Evolutionary conservation across 2,329 filamentous ascomycete genomes (phyloP).

Genomic region (Cytospora chrysosperma): DNA sequence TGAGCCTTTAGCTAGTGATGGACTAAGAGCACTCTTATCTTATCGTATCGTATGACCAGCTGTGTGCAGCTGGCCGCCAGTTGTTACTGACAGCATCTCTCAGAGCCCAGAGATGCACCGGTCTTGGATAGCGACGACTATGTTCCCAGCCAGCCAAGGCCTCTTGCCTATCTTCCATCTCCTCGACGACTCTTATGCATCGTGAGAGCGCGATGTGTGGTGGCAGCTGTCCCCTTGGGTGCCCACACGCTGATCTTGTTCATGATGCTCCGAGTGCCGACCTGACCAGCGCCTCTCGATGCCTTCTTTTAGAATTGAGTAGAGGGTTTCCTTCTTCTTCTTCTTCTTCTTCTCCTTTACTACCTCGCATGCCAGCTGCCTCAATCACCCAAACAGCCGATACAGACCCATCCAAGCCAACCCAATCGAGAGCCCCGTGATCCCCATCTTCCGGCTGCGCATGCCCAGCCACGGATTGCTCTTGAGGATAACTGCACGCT

Average conservation of each 20-base stretch:
- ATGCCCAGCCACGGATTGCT: constrained; percentile 72
- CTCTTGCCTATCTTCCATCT: background rate
- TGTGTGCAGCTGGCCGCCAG: constrained; percentile 15
- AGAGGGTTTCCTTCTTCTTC: background rate
- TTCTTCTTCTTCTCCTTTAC: background rate
- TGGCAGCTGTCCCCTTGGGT: background rate
- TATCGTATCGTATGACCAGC: constrained; percentile 16
- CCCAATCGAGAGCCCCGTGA: constrained; percentile 65
- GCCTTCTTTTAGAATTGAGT: background rate
- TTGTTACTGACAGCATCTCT: constrained; percentile 9
- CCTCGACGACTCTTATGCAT: background rate
- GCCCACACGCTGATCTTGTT: background rate
- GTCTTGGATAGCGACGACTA: background rate
- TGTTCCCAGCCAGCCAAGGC: background rate
- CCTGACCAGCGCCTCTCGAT: background rate
- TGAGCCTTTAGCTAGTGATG: background rate
- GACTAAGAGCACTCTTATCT: constrained; percentile 17
- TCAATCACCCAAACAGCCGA: constrained; percentile 57
- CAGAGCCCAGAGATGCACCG: background rate
- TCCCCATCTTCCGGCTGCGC: constrained; percentile 65
- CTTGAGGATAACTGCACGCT: constrained; percentile 63
- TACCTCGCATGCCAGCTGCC: background rate
- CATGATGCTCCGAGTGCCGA: background rate
- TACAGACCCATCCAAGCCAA: constrained; percentile 71
- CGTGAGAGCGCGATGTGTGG: background rate